These are phyloP conservation scores for Phialocephala subalpina DNA, from an alignment of 2,329 filamentous ascomycete genomes.

Conservation along the genomic window DNA sequence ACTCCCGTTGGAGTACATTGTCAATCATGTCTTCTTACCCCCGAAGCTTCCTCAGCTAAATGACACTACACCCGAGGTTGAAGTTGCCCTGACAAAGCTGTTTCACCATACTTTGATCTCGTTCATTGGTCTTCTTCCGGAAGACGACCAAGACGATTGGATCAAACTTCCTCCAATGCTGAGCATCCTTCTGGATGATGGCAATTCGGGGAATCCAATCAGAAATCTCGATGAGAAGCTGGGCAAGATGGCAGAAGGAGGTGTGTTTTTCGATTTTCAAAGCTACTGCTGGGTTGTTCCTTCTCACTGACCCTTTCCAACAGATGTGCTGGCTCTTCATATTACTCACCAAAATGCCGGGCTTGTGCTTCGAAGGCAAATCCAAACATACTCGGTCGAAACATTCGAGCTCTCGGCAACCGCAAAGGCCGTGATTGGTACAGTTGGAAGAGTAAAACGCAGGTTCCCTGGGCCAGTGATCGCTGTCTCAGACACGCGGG, in stretches of 20 bases:
- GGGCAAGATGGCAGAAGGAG: constrained; percentile 20
- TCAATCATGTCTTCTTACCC: constrained; percentile 58
- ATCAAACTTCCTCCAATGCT: constrained; percentile 23
- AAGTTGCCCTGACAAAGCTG: constrained; percentile 21
- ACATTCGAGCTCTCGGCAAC: constrained; percentile 56
- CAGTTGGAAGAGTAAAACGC: constrained; percentile 50
- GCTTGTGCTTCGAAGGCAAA: constrained; percentile 50
- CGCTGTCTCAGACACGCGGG: constrained; percentile 37
- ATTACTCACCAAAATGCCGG: constrained; percentile 56
- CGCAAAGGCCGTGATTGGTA: constrained; percentile 47
- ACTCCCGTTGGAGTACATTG: constrained; percentile 43
- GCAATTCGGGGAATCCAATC: constrained; percentile 10
- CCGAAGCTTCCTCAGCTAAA: constrained; percentile 53
- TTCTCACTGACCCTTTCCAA: constrained; percentile 10
- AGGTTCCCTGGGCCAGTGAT: constrained; percentile 51
- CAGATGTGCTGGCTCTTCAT: constrained; percentile 49
- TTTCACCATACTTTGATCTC: constrained; percentile 14
- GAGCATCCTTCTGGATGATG: constrained; percentile 16
- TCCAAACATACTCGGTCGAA: constrained; percentile 46
- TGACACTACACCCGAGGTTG: constrained; percentile 25
- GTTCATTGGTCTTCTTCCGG: constrained; percentile 20
- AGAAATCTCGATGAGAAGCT: constrained; percentile 18
- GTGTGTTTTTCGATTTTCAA: constrained; percentile 14
- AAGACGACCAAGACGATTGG: constrained; percentile 20
- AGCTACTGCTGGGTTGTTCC: neutral